Evolutionary conservation across 148 eudicot genomes (phyloP).

Genomic region (Silene conica): DNA sequence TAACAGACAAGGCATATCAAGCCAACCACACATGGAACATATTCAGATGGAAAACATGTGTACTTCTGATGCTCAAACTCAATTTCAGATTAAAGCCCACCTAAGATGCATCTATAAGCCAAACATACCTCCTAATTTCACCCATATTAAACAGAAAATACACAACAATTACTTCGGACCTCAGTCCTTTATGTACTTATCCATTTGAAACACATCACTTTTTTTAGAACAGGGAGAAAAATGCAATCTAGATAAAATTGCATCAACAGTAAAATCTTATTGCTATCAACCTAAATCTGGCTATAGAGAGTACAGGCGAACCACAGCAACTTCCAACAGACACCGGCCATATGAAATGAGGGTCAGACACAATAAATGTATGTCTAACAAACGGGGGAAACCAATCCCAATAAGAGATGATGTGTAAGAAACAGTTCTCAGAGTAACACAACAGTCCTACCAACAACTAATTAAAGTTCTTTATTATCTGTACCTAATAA

Average conservation of each 20-base stretch:
- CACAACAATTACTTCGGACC: neutral
- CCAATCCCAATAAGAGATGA: neutral
- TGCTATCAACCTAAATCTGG: neutral
- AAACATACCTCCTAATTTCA: neutral
- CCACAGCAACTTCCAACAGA: constrained; percentile 7
- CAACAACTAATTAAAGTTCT: neutral
- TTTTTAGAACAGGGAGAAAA: neutral
- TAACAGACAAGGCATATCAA: neutral
- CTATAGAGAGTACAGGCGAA: neutral
- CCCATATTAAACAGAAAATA: neutral
- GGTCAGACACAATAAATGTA: neutral
- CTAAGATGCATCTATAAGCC: neutral
- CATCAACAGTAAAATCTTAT: neutral
- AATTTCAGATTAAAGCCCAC: constrained; percentile 10
- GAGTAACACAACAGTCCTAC: neutral
- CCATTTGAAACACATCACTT: neutral
- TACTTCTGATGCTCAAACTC: neutral
- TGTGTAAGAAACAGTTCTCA: neutral
- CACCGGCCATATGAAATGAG: neutral
- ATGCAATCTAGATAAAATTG: neutral
- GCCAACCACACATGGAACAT: neutral
- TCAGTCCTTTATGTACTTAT: neutral
- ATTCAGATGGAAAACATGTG: neutral
- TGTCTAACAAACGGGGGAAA: neutral
- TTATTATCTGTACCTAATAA: constrained; percentile 57